These are phyloP conservation scores for Candida suzukii DNA, from an alignment of 805 yeast species.

Conservation along the genomic window DNA sequence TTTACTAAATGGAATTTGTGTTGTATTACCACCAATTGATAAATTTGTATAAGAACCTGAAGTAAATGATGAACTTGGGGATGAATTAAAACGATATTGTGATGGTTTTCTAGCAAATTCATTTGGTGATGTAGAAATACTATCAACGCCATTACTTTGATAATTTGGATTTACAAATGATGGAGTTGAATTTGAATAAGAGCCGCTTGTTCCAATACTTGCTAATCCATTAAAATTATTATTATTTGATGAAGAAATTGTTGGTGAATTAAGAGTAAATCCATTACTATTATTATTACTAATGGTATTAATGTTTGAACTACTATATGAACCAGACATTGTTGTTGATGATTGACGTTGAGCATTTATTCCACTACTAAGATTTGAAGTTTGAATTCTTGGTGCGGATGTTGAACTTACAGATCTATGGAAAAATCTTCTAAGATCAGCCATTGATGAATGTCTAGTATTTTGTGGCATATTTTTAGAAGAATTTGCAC, in stretches of 20 bases:
- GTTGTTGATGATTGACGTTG: slow-evolving; percentile 18
- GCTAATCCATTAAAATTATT: slow-evolving; percentile 3
- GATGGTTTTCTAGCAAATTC: background rate
- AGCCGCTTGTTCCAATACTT: slow-evolving; percentile 5
- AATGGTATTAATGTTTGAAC: no score
- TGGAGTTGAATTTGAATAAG: slow-evolving; percentile 6
- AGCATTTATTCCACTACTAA: slow-evolving; percentile 28
- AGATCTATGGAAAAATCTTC: slow-evolving; percentile 59
- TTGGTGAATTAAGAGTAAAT: background rate
- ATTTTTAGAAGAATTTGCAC: background rate
- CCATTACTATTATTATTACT: background rate
- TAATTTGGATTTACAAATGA: background rate
- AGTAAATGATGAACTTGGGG: slow-evolving; percentile 1
- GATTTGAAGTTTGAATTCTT: slow-evolving; percentile 11
- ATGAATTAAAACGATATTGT: background rate
- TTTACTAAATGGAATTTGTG: slow-evolving; percentile 57
- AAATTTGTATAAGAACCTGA: slow-evolving; percentile 10
- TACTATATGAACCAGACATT: background rate
- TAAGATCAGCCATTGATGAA: slow-evolving; percentile 72
- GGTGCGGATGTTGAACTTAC: slow-evolving; percentile 15
- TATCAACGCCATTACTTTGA: no score
- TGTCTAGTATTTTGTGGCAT: slow-evolving; percentile 43
- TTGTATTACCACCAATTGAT: slow-evolving; percentile 31
- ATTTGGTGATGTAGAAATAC: background rate
- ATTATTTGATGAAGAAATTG: background rate